Percentiles rank a stretch among this genome's conserved stretches.
These are phyloP conservation scores for Venturia pyrina DNA, from an alignment of 2,329 filamentous ascomycete species.

Conservation along the genomic window DNA sequence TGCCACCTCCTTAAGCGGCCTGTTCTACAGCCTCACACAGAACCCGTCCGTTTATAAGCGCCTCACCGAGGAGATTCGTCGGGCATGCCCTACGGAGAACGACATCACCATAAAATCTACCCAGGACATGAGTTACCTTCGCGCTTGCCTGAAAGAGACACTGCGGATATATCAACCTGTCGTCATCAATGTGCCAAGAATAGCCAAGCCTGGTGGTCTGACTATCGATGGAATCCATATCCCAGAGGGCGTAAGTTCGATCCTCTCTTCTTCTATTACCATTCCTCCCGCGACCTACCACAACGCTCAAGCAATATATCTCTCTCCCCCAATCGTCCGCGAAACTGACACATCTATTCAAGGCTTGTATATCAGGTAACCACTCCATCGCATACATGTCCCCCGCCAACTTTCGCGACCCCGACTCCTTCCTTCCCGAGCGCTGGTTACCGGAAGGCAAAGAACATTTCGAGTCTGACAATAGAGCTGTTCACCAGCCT, in stretches of 20 bases:
- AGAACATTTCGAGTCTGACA: conserved; percentile 19
- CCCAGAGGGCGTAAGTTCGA: neutral
- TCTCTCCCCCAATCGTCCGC: neutral
- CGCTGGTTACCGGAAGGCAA: conserved; percentile 18
- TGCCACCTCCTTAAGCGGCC: conserved; percentile 2
- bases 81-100: neutral
- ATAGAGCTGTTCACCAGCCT: conserved; percentile 17
- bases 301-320: too few relatives aligned
- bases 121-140: neutral
- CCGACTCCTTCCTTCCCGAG: conserved; percentile 5
- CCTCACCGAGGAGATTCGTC: conserved; percentile 1
- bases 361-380: conserved; percentile 4
- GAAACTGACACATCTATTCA: neutral
- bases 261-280: neutral
- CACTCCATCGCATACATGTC: neutral
- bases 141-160: neutral
- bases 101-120: neutral
- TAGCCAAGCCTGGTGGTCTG: conserved; percentile 9
- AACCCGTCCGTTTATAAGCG: neutral
- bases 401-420: conserved; percentile 3
- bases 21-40: conserved; percentile 1
- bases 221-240: conserved; percentile 11
- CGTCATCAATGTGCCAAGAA: conserved; percentile 25
- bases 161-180: conserved; percentile 5
- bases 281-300: neutral